phyloP scores from a whole-genome alignment of 2,329 filamentous ascomycete species.

The Sarocladium strictum region DNA sequence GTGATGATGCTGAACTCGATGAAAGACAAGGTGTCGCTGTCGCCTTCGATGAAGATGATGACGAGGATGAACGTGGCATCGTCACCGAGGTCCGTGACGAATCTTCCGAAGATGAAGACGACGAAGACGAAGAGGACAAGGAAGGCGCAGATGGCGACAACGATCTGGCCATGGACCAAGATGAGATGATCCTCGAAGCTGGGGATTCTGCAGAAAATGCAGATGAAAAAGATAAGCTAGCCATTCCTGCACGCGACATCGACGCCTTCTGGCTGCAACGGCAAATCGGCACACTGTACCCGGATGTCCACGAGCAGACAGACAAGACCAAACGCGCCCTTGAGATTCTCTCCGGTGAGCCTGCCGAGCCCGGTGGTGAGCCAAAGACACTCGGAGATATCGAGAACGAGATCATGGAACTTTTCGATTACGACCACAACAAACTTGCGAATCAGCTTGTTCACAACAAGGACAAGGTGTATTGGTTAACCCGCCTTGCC shows the following conservation, averaged over 20 bases:
- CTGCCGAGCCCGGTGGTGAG: slow-evolving; percentile 64
- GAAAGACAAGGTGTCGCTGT: slow-evolving; percentile 96
- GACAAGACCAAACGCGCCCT: slow-evolving; percentile 86
- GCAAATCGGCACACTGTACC: slow-evolving; percentile 81
- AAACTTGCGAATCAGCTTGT: slow-evolving; percentile 89
- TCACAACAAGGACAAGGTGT: slow-evolving; percentile 85
- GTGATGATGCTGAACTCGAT: slow-evolving; percentile 71
- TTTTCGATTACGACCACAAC: slow-evolving; percentile 96
- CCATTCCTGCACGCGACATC: slow-evolving; percentile 79
- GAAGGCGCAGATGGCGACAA: slow-evolving; percentile 44
- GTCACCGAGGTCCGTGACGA: slow-evolving; percentile 86
- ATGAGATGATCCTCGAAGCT: slow-evolving; percentile 81
- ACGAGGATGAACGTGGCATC: slow-evolving; percentile 73
- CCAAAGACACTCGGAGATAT: slow-evolving; percentile 86
- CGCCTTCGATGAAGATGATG: slow-evolving; percentile 87
- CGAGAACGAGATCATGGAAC: slow-evolving; percentile 96
- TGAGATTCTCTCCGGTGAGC: slow-evolving; percentile 71
- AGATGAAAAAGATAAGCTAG: slow-evolving; percentile 50
- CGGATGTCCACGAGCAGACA: slow-evolving; percentile 87
- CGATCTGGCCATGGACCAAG: slow-evolving; percentile 57
- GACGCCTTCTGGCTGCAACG: slow-evolving; percentile 97
- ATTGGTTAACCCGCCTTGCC: slow-evolving; percentile 89
- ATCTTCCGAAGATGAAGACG: slow-evolving; percentile 72
- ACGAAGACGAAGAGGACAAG: slow-evolving; percentile 56
- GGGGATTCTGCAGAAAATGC: slow-evolving; percentile 39